Base-by-base conservation (phyloP, 2,329 filamentous ascomycete species). In the Achaetomium macrosporum region DNA sequence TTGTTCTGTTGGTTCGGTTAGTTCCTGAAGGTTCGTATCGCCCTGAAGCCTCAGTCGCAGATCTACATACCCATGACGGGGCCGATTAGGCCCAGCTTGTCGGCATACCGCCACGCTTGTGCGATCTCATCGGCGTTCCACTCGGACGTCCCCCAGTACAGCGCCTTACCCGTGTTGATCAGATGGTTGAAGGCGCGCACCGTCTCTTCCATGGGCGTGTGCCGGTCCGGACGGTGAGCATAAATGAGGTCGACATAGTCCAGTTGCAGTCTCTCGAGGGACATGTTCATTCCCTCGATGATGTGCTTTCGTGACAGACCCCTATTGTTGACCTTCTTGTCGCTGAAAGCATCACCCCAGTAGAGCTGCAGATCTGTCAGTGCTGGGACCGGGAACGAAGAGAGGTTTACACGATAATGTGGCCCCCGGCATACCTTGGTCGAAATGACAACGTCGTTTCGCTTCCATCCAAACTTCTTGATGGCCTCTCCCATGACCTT, bases 211-310 rank as follows among this genome's bases (percentile, higher is more conserved):
- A 83, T 82, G 3, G 79, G 78, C 2, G 79, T 81, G 50, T 72
- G 72, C 17, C 69, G 67, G 58, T 85, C 82, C 15, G 78, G 77
- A 25, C 81, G 73, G 66, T 85, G 82, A 3, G 82, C 81, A 50
- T 83, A 79, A 36, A 84, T 76, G 42, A 85, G 71, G 64, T 85
- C 82, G 50, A 85, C 82, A 62, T 88, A 88, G n/a, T 78, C 76
- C 50, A 80, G 74, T 62, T 83, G 74, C 47, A 87, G 73, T 29
- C 83, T 74, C 59, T 73, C 69, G n/a, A 83, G 68, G 2, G 74
- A 80, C 64, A 71, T 73, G 69, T 82, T 79, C 49, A 82, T 68
- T 31, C 80, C 81, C 67, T 84, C 76, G 52, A 78, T 68, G 49
- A 79, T 65, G 61, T 78, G 76, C 65, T 79, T 79, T 16, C 74